A percentile compares a stretch with the other conserved stretches of the same genome.
Evolutionary conservation across 2,329 filamentous ascomycete genomes (phyloP).

Genomic region (Alternaria conjuncta): DNA sequence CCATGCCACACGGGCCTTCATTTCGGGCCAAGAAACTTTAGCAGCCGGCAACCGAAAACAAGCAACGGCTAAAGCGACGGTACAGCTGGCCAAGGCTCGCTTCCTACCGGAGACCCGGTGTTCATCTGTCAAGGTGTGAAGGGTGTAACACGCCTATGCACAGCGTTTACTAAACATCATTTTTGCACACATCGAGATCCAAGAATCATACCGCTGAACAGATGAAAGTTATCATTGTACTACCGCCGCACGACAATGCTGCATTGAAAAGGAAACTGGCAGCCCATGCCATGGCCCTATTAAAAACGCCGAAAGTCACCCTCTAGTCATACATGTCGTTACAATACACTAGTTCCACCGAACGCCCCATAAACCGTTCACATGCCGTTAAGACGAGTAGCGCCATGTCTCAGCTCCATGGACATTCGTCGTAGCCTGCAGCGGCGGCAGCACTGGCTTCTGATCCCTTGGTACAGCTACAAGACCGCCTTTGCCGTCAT

Average conservation of each 20-base stretch:
- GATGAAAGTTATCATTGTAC: background rate
- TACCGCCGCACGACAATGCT: no score
- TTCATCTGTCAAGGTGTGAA: background rate
- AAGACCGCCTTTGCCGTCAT: slow-evolving; percentile 32
- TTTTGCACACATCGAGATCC: background rate
- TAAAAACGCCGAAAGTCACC: background rate
- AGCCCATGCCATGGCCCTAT: background rate
- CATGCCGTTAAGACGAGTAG: slow-evolving; percentile 18
- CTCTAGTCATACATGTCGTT: slow-evolving; percentile 12
- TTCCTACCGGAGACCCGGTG: background rate
- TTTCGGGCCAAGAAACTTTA: background rate
- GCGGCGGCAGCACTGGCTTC: slow-evolving; percentile 8
- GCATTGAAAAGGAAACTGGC: background rate
- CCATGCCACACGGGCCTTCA: background rate
- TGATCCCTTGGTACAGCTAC: slow-evolving; percentile 8
- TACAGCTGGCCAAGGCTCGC: background rate
- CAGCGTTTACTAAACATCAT: background rate
- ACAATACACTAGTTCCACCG: slow-evolving; percentile 2
- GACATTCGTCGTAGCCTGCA: slow-evolving; percentile 13
- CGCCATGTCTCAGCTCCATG: slow-evolving; percentile 45
- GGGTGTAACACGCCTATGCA: background rate
- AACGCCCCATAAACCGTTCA: background rate
- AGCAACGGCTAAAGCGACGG: background rate
- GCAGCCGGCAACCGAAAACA: background rate
- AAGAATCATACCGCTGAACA: background rate